Evolutionary conservation across 148 eudicot species (phyloP).

Genomic region (Spergularia bocconei): DNA sequence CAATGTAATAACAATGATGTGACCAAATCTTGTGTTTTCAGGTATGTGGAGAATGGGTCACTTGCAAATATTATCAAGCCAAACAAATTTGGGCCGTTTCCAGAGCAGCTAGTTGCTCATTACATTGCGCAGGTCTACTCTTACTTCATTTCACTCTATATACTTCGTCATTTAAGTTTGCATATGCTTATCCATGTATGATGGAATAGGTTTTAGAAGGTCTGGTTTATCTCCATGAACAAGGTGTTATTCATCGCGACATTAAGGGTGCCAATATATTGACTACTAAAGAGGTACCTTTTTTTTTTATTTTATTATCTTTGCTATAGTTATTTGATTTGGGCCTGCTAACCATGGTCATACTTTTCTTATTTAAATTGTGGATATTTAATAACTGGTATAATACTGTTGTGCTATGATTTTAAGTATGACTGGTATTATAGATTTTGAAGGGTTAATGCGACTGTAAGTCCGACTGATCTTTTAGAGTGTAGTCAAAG

Average conservation of each 20-base stretch:
- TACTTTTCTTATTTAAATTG: neutral
- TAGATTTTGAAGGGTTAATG: neutral
- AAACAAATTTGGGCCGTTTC: constrained; percentile 98
- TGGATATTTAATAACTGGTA: neutral
- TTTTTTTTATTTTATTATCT: no score
- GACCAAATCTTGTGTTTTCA: constrained; percentile 25
- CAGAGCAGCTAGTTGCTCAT: constrained; percentile 93
- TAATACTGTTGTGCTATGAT: neutral
- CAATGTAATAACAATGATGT: constrained; percentile 7
- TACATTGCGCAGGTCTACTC: constrained; percentile 85
- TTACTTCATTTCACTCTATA: constrained; percentile 10
- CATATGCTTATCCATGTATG: constrained; percentile 12
- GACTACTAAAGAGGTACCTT: constrained; percentile 89
- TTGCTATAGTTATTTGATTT: constrained; percentile 3
- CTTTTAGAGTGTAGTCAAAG: no score
- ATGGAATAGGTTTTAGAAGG: constrained; percentile 84
- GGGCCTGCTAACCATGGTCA: constrained; percentile 1
- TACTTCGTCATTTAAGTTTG: neutral
- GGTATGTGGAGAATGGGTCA: constrained; percentile 99
- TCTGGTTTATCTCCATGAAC: constrained; percentile 95
- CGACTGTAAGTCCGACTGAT: no score
- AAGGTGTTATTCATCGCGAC: constrained; percentile 99
- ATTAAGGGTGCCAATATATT: constrained; percentile 99
- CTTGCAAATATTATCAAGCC: constrained; percentile 98
- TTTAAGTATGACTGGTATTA: neutral